These are phyloP conservation scores for Simmondsia chinensis DNA, from an alignment of 148 eudicot genomes.

Conservation along the genomic window DNA sequence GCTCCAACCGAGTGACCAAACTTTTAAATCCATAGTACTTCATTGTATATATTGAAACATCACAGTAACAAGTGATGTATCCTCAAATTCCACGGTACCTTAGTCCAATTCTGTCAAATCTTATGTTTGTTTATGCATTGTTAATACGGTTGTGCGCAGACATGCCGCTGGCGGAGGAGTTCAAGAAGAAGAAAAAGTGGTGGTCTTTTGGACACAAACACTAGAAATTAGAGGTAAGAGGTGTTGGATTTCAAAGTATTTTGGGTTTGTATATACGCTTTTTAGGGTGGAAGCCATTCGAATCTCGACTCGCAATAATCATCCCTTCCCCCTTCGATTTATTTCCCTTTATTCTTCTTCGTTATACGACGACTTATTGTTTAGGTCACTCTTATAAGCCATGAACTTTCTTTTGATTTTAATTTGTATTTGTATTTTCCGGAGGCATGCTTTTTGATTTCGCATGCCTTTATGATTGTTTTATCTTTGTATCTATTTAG, in stretches of 20 bases:
- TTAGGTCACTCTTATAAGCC: slow-evolving; percentile 1
- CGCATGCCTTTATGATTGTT: slow-evolving; percentile 17
- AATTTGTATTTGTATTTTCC: background rate
- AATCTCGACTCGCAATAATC: slow-evolving; percentile 1
- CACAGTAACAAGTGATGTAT: too few species aligned
- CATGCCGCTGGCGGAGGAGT: slow-evolving; percentile 41
- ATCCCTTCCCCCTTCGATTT: slow-evolving; percentile 9
- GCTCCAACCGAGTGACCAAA: too few species aligned
- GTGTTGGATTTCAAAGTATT: background rate
- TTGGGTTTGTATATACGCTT: slow-evolving; percentile 17
- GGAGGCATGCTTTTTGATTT: slow-evolving; percentile 17
- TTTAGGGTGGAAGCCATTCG: slow-evolving; percentile 1
- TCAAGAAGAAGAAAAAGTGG: slow-evolving; percentile 69
- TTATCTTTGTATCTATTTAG: too few species aligned
- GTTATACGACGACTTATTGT: background rate
- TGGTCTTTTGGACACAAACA: slow-evolving; percentile 57
- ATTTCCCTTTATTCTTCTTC: background rate
- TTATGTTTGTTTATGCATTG: background rate
- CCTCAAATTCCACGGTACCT: too few species aligned
- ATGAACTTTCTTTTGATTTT: background rate
- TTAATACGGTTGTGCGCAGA: slow-evolving; percentile 31
- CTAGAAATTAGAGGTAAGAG: slow-evolving; percentile 11
- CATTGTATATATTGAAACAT: too few species aligned
- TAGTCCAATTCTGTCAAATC: background rate
- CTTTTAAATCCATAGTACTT: too few species aligned